Base-by-base conservation (phyloP, 192 early-diverging fungal species). In the Coemansia sp. region DNA sequence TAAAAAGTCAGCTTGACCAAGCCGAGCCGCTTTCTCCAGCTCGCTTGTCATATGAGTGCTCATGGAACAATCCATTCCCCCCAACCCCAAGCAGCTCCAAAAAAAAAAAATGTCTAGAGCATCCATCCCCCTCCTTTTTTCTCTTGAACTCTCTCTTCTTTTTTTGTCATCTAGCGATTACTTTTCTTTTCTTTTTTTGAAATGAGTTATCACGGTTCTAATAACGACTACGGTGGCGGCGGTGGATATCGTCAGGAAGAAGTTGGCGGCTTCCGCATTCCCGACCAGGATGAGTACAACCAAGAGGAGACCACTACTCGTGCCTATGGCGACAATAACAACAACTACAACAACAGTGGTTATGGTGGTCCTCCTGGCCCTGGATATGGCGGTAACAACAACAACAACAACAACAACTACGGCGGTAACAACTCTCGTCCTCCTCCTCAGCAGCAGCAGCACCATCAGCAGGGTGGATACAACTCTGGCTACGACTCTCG, bases 171-270 rank as follows among this genome's bases (percentile, higher is more conserved):
- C 55, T 67, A 32, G 55, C 55, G 31, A 8, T 58, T 58, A 32
- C 42, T 61, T 46, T 50, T 40, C 17, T 17, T 59, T 32, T 32
- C 12, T 55, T 36, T 61, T 53, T 20, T 22, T 20, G 10, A 46
- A 53, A 70, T 78, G 71, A 69, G 61, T 45, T 70, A 64, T 69
- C 39, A 67, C n/a, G 67, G 59, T 50, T 55, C 40, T 22, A 40
- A 48, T 13, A 55, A 53, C 39, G 61, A 74, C 19, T 1, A 27
- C 13, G n/a, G 22, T 15, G 55, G 34, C 17, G 17, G 56, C 24
- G 55, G 38, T 17, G 66, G 41, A 42, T 42, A 42, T 42, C 41
- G 41, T 15, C 41, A 42, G 41, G 41, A 42, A 3, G 41, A 42
- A 4, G 41, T 42, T 42, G 41, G 66, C n/a, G 66, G 66, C 1